These are phyloP conservation scores for Backusella westeae DNA, from an alignment of 192 early-diverging fungal genomes.

Conservation along the genomic window DNA sequence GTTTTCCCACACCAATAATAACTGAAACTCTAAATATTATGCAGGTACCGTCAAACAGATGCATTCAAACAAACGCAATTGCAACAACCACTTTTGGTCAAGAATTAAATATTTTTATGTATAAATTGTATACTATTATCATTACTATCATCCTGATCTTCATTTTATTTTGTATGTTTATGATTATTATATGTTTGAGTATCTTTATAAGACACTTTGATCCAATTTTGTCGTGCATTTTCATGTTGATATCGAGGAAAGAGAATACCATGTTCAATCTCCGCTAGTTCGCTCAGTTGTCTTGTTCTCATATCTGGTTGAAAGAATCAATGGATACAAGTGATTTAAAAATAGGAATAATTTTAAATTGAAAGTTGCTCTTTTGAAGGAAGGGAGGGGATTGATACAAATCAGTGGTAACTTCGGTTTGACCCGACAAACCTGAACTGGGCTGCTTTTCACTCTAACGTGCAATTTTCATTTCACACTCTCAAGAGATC, in stretches of 20 bases:
- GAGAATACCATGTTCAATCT: background rate
- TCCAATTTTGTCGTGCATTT: background rate
- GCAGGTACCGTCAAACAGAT: conserved; percentile 5
- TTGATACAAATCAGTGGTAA: background rate
- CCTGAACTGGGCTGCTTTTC: background rate
- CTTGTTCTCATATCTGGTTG: background rate
- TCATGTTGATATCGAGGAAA: background rate
- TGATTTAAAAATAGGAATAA: background rate
- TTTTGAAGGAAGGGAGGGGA: background rate
- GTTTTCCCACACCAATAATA: background rate
- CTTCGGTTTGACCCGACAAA: background rate
- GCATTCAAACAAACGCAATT: background rate
- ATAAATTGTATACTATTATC: background rate
- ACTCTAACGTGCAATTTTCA: background rate
- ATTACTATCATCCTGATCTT: background rate
- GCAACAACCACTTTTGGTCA: background rate
- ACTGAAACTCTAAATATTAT: background rate
- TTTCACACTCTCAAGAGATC: background rate
- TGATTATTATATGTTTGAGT: background rate
- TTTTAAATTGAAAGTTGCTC: background rate
- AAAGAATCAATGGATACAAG: background rate
- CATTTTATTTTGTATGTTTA: background rate
- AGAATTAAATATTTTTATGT: background rate
- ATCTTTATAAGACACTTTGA: background rate
- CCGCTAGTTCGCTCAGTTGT: background rate